Conservation (phyloP, 129 eudicot genomes). For the sunflower (Helianthus annuus) region DNA sequence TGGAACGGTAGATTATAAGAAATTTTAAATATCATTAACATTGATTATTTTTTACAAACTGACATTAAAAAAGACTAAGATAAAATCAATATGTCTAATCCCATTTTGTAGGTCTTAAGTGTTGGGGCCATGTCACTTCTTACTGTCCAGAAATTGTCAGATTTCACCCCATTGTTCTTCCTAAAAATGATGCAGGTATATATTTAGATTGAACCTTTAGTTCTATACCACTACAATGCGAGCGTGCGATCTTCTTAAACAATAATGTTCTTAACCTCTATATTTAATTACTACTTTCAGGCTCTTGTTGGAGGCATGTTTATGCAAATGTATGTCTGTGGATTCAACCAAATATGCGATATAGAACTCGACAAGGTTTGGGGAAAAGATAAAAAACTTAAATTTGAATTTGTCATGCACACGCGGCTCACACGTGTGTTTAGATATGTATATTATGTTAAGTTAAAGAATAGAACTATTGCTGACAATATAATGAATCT, state of each 20-base stretch:
- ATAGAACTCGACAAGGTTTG: slow-evolving; percentile 35
- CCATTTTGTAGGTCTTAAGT: slow-evolving; percentile 21
- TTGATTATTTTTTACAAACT: background rate
- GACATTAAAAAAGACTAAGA: background rate
- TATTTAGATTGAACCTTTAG: background rate
- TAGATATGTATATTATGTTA: background rate
- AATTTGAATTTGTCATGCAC: background rate
- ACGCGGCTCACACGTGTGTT: background rate
- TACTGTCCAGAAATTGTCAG: slow-evolving; percentile 16
- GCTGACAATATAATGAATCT: background rate
- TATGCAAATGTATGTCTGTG: slow-evolving; percentile 35
- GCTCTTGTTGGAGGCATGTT: slow-evolving; percentile 35
- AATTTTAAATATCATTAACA: background rate
- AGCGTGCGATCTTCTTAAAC: background rate
- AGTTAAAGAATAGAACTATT: background rate
- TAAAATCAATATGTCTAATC: background rate
- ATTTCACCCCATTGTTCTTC: slow-evolving; percentile 28
- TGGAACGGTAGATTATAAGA: slow-evolving; percentile 24
- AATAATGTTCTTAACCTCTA: background rate
- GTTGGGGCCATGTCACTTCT: slow-evolving; percentile 32
- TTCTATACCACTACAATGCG: background rate
- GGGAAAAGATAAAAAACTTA: background rate
- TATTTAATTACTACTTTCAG: slow-evolving; percentile 10
- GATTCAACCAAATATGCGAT: slow-evolving; percentile 34
- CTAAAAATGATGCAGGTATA: slow-evolving; percentile 29